These are phyloP conservation scores for Rhodotorula sp. DNA, from an alignment of 1,284 basidiomycete genomes.

Conservation along the genomic window DNA sequence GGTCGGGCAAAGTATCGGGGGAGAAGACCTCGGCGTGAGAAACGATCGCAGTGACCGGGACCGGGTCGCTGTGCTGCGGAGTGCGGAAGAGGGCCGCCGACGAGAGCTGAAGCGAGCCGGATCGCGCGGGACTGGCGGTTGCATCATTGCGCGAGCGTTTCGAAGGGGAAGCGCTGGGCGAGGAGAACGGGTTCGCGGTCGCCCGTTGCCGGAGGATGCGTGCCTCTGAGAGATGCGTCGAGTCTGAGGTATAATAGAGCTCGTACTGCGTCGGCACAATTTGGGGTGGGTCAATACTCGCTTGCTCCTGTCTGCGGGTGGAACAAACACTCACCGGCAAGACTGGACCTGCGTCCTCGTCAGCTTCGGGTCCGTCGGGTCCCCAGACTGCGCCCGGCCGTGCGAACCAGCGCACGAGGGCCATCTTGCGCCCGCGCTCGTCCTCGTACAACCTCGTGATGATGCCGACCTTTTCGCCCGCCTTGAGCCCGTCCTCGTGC, in stretches of 20 bases:
- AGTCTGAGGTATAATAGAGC: conserved; percentile 40
- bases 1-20: neutral
- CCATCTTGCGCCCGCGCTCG: conserved; percentile 24
- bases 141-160: conserved; percentile 1
- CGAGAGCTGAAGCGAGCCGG: neutral
- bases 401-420: conserved; percentile 36
- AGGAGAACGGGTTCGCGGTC: conserved; percentile 15
- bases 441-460: conserved; percentile 36
- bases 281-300: neutral
- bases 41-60: conserved; percentile 25
- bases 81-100: conserved; percentile 26
- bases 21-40: conserved; percentile 24
- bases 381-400: conserved; percentile 39
- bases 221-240: conserved; percentile 28
- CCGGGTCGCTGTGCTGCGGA: conserved; percentile 25
- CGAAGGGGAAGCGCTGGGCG: conserved; percentile 9
- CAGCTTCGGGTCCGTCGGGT: conserved; percentile 28
- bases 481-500: conserved; percentile 35
- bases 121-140: neutral
- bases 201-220: conserved; percentile 14
- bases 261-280: conserved; percentile 26
- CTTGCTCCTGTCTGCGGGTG: too few species aligned
- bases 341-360: conserved; percentile 9
- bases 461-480: conserved; percentile 32
- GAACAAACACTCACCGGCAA: conserved; percentile 12